phyloP scores from a whole-genome alignment of 2,329 filamentous ascomycete genomes.

The Apiospora kogelbergensis region DNA sequence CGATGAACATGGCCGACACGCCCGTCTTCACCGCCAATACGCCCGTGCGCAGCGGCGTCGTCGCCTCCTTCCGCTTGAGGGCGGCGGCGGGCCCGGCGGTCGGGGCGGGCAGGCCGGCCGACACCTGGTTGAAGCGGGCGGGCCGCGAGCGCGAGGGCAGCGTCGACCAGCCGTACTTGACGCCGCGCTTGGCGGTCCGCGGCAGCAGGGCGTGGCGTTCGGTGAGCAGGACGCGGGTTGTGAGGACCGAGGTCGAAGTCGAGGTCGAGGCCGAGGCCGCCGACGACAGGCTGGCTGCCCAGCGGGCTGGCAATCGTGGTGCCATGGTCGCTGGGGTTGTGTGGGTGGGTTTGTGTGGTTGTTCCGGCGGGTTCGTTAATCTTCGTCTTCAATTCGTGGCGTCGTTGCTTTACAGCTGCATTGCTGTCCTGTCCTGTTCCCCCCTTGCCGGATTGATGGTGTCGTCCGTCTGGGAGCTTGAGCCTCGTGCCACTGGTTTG shows the following conservation, averaged over 20 bases:
- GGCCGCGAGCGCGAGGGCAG: slow-evolving; percentile 51
- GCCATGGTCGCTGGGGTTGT: slow-evolving; percentile 39
- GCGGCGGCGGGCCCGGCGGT: slow-evolving; percentile 61
- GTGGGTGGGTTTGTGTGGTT: neutral
- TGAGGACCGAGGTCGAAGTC: slow-evolving; percentile 25
- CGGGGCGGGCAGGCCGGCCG: slow-evolving; percentile 54
- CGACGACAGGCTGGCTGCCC: slow-evolving; percentile 38
- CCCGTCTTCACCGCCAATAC: slow-evolving; percentile 89
- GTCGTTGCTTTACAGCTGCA: neutral
- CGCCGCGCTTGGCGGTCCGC: slow-evolving; percentile 45
- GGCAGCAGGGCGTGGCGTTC: slow-evolving; percentile 40
- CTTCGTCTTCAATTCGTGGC: neutral
- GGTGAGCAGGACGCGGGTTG: slow-evolving; percentile 31
- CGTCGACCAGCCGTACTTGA: slow-evolving; percentile 63
- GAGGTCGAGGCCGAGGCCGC: slow-evolving; percentile 20
- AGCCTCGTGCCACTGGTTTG: neutral
- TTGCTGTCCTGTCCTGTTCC: neutral
- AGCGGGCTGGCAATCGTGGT: slow-evolving; percentile 45
- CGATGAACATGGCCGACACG: slow-evolving; percentile 89
- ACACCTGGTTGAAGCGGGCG: slow-evolving; percentile 60
- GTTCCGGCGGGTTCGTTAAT: neutral
- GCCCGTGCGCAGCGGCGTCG: slow-evolving; percentile 70
- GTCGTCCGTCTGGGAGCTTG: neutral
- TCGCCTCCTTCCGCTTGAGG: slow-evolving; percentile 56
- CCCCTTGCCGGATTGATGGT: neutral